Conservation (phyloP, 2,329 filamentous ascomycete genomes). For the Westerdykella ornata region DNA sequence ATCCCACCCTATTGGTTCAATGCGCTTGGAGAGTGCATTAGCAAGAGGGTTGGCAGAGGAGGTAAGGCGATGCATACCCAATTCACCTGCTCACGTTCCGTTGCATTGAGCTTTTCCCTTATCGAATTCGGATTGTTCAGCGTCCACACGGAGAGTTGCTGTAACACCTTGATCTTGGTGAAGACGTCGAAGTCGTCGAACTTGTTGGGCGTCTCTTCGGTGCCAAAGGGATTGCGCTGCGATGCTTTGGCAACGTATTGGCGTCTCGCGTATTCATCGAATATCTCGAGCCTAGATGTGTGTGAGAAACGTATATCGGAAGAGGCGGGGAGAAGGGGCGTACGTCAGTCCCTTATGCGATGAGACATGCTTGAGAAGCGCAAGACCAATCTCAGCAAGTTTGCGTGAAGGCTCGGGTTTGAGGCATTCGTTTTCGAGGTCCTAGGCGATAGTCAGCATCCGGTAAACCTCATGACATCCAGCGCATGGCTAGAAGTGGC, state of each 20-base stretch:
- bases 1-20: constrained; percentile 85
- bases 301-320: constrained; percentile 9
- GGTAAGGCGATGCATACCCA: constrained; percentile 58
- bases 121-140: constrained; percentile 82
- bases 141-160: constrained; percentile 84
- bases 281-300: constrained; percentile 64
- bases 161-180: constrained; percentile 73
- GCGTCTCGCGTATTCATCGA: constrained; percentile 86
- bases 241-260: constrained; percentile 82
- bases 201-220: constrained; percentile 61
- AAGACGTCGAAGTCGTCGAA: constrained; percentile 80
- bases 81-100: constrained; percentile 69
- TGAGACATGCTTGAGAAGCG: constrained; percentile 85
- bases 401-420: constrained; percentile 65
- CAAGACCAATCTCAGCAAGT: constrained; percentile 74
- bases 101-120: constrained; percentile 77
- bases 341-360: constrained; percentile 90
- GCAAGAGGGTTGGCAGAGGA: constrained; percentile 3
- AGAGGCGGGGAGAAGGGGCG: constrained; percentile 32
- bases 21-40: constrained; percentile 42
- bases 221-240: constrained; percentile 75
- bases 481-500: constrained; percentile 9
- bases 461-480: constrained; percentile 2
- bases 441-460: constrained; percentile 49
- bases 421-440: constrained; percentile 81